Base-by-base conservation (phyloP, 352 stramenopile genomes). In the Globisporangium sylvaticum region DNA sequence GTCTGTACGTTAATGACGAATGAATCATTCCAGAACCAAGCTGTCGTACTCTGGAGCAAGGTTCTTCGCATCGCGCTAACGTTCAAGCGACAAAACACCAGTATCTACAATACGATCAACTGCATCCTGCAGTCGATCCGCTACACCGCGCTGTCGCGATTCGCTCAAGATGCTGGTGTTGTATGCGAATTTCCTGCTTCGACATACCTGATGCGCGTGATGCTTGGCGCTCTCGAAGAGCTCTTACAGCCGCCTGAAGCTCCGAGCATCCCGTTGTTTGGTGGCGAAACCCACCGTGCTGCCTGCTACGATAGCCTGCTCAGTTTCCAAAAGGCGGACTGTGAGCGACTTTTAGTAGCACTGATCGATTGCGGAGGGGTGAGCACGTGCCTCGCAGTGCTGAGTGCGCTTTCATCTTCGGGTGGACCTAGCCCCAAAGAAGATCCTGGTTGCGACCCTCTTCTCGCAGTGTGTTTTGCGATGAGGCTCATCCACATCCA, bases 51-150 rank as follows among this genome's bases (percentile, higher is more conserved):
- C 25, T 90, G 81, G 81, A 29, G 44, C 29, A 72, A 70, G 10
- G 71, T 84, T 22, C 27, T 85, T 25, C 68, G 61, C 6, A 58
- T 88, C 24, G 66, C 76, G 3, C 58, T 83, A 10, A 37, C 50
- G 8, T 69, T 79, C 58, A 75, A 75, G 62, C 69, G 67, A n/a
- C 72, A 83, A 31, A 80, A 77, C 56, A 69, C 67, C 37, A 71
- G 64, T 31, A 62, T 83, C 14, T 81, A 75, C 64, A 85, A 85
- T 67, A 50, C 66, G 1, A 56, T 88, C 46, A 89, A 88, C 63
- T 81, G 77, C 46, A 52, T 88, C 25, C 62, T 88, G 20, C 81
- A 90, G 68, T 74, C 77, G 14, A 31, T 88, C 64, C 81, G 81
- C 18, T 86, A 81, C 39, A 70, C 82, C 22, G 65, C 75, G 1